phyloP scores from a whole-genome alignment of 78 protist genomes.

The Dictyostelium intermedium region DNA sequence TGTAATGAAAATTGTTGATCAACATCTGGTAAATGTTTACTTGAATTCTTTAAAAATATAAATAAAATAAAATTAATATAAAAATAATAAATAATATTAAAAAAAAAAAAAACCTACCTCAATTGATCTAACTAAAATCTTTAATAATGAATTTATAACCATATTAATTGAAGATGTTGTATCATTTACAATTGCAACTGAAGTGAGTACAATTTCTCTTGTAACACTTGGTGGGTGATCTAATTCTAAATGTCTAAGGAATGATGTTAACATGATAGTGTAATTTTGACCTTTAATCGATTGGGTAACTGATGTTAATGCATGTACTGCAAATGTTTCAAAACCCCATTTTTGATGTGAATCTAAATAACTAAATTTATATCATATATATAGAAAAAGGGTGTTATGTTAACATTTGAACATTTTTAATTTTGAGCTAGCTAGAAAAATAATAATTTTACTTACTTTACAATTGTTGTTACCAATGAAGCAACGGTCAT shows the following conservation, averaged over 20 bases:
- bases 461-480: conserved; percentile 32
- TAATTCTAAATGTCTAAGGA: conserved; percentile 45
- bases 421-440: too few relatives aligned
- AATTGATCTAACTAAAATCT: conserved; percentile 25
- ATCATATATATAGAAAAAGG: background rate
- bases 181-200: conserved; percentile 41
- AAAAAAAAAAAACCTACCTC: background rate
- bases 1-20: conserved; percentile 35
- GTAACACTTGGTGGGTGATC: conserved; percentile 48
- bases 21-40: conserved; percentile 42
- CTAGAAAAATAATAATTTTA: too few relatives aligned
- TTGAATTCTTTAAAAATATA: background rate
- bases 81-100: background rate
- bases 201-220: conserved; percentile 19
- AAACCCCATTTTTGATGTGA: conserved; percentile 39
- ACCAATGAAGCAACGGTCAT: conserved; percentile 52
- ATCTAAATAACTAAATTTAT: conserved; percentile 42
- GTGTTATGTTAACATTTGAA: background rate
- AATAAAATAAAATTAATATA: background rate
- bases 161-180: conserved; percentile 1
- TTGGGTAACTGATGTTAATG: conserved; percentile 36
- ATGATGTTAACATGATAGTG: conserved; percentile 41
- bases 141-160: conserved; percentile 33
- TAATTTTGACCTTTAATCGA: conserved; percentile 63
- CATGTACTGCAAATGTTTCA: conserved; percentile 19